phyloP scores from a whole-genome alignment of 768 basidiomycete genomes.

The Podaxis pistillaris region DNA sequence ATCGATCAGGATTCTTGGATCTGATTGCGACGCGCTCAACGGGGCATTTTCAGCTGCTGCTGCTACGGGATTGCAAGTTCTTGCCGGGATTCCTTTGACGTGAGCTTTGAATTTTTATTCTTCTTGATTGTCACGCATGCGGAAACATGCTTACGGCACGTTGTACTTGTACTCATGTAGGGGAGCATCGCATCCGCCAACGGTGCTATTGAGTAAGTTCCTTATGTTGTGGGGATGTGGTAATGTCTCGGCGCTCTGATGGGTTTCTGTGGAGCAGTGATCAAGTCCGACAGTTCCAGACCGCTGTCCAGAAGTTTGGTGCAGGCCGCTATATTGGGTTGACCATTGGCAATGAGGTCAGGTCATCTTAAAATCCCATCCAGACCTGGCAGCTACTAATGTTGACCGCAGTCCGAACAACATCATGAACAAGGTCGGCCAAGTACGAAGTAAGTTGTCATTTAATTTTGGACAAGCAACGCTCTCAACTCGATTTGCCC shows the following conservation, averaged over 20 bases:
- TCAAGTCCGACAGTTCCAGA: slow-evolving; percentile 33
- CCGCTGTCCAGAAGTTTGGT: slow-evolving; percentile 30
- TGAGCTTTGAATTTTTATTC: slow-evolving; percentile 13
- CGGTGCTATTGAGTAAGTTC: slow-evolving; percentile 28
- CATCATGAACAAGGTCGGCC: slow-evolving; percentile 34
- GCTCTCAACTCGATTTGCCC: background rate
- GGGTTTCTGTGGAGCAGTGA: slow-evolving; percentile 21
- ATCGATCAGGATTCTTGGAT: slow-evolving; percentile 34
- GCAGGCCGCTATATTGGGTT: slow-evolving; percentile 31
- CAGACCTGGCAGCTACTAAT: background rate
- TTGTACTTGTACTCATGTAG: slow-evolving; percentile 16
- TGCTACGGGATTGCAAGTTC: slow-evolving; percentile 25
- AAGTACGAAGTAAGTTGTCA: slow-evolving; percentile 30
- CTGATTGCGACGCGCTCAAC: slow-evolving; percentile 36
- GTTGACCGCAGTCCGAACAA: slow-evolving; percentile 18
- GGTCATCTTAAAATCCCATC: background rate
- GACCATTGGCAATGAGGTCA: slow-evolving; percentile 37
- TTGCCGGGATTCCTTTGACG: slow-evolving; percentile 35
- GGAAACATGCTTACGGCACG: background rate
- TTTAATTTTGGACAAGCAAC: background rate
- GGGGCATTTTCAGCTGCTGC: slow-evolving; percentile 34
- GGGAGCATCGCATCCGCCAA: slow-evolving; percentile 28
- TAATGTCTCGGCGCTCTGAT: background rate
- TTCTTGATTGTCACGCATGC: background rate
- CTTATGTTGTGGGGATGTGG: background rate